Percentiles rank a stretch among this genome's conserved stretches.
phyloP scores from a whole-genome alignment of 2,329 filamentous ascomycete genomes.

The Aureobasidium sp. region DNA sequence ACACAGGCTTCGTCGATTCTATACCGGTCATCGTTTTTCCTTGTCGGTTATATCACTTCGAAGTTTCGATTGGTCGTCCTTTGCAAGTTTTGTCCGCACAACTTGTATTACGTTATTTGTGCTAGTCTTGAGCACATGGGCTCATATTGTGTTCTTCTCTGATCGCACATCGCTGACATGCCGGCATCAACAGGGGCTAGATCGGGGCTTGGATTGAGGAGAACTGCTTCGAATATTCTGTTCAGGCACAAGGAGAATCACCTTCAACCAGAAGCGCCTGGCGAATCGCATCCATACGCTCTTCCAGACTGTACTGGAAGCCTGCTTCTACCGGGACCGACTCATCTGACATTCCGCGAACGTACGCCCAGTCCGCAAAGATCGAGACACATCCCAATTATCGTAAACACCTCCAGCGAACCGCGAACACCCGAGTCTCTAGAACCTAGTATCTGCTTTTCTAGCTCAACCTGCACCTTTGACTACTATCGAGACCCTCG shows the following conservation, averaged over 20 bases:
- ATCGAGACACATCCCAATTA: constrained; percentile 5
- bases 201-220: neutral
- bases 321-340: neutral
- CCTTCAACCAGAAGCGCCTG: neutral
- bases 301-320: neutral
- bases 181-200: constrained; percentile 1
- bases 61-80: neutral
- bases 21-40: neutral
- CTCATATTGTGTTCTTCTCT: neutral
- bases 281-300: neutral
- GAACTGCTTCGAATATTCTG: constrained; percentile 6
- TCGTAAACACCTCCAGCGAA: neutral
- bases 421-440: neutral
- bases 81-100: neutral
- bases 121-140: neutral
- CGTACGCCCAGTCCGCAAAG: constrained; percentile 6
- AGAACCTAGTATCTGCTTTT: neutral
- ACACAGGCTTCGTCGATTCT: neutral
- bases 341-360: neutral
- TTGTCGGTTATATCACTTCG: neutral
- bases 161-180: neutral
- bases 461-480: neutral
- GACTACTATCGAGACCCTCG: neutral
- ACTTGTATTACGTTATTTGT: neutral
- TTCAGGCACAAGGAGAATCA: neutral